phyloP scores from a whole-genome alignment of 2,329 filamentous ascomycete genomes.

The Pseudomassariella vexata region DNA sequence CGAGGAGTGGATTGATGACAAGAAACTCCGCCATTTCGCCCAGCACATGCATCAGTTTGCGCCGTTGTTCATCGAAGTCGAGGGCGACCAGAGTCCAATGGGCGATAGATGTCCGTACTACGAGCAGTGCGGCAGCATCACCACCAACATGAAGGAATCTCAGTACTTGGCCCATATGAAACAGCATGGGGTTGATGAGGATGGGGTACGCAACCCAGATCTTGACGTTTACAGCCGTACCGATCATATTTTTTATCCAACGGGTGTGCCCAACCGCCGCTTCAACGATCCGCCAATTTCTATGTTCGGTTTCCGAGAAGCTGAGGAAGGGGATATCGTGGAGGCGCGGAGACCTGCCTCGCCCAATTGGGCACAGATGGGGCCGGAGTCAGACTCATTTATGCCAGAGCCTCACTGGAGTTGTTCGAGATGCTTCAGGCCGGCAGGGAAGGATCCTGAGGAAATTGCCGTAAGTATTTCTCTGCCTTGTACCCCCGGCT shows the following conservation, averaged over 20 bases:
- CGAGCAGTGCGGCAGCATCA: conserved; percentile 3
- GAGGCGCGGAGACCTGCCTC: background rate
- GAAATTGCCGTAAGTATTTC: conserved; percentile 1
- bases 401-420: background rate
- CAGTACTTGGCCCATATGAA: conserved; percentile 4
- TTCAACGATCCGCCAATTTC: background rate
- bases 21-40: conserved; percentile 5
- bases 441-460: background rate
- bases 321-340: background rate
- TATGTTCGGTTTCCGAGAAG: too few relatives aligned
- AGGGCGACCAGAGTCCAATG: too few relatives aligned
- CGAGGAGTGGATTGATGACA: conserved; percentile 1
- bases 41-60: conserved; percentile 6
- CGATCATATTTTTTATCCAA: background rate
- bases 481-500: too few relatives aligned
- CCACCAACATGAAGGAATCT: background rate
- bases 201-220: too few relatives aligned
- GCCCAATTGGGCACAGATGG: background rate
- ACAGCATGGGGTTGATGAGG: too few relatives aligned
- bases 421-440: conserved; percentile 2
- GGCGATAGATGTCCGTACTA: conserved; percentile 2
- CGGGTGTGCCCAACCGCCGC: background rate
- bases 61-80: background rate
- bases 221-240: background rate
- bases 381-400: background rate